Evolutionary conservation across 257 asterid genomes (phyloP).

Genomic region (Gentiana straminea): DNA sequence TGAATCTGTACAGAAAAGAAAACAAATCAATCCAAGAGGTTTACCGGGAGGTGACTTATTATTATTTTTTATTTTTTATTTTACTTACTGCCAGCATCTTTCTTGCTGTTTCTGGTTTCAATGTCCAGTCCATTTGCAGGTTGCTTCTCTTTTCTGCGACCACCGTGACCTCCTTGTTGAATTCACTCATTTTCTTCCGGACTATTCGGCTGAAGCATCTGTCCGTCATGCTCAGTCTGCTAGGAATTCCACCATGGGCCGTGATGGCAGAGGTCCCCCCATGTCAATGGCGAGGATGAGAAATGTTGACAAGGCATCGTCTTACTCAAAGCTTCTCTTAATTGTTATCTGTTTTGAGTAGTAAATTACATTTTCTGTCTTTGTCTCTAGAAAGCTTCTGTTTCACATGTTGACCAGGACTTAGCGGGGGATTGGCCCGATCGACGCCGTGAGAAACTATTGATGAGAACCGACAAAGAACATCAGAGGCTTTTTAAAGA

Average conservation of each 20-base stretch:
- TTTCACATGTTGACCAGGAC: constrained; percentile 35
- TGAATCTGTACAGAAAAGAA: constrained; percentile 73
- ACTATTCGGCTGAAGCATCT: constrained; percentile 50
- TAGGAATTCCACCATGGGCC: constrained; percentile 31
- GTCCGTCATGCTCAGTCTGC: constrained; percentile 33
- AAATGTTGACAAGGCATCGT: constrained; percentile 54
- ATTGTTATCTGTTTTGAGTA: constrained; percentile 12
- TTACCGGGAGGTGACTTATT: constrained; percentile 58
- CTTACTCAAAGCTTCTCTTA: constrained; percentile 7
- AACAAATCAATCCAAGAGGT: constrained; percentile 63
- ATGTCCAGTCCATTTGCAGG: constrained; percentile 39
- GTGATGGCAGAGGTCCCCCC: constrained; percentile 53
- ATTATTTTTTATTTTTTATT: not conserved
- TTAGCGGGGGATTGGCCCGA: constrained; percentile 30
- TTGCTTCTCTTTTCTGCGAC: constrained; percentile 66
- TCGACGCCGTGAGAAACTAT: constrained; percentile 22
- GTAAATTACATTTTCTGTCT: constrained; percentile 11
- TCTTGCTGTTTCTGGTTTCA: not conserved
- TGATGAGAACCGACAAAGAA: constrained; percentile 24
- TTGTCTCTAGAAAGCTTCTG: constrained; percentile 45
- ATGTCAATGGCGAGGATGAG: constrained; percentile 31
- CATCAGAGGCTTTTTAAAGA: constrained; percentile 37
- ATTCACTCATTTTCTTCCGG: constrained; percentile 87
- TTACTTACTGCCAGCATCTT: constrained; percentile 12
- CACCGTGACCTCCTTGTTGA: constrained; percentile 89